A percentile compares a stretch with the other conserved stretches of the same genome.
Evolutionary conservation across 78 protist species (phyloP).

Genomic region (Neovahlkampfia damariscottae): DNA sequence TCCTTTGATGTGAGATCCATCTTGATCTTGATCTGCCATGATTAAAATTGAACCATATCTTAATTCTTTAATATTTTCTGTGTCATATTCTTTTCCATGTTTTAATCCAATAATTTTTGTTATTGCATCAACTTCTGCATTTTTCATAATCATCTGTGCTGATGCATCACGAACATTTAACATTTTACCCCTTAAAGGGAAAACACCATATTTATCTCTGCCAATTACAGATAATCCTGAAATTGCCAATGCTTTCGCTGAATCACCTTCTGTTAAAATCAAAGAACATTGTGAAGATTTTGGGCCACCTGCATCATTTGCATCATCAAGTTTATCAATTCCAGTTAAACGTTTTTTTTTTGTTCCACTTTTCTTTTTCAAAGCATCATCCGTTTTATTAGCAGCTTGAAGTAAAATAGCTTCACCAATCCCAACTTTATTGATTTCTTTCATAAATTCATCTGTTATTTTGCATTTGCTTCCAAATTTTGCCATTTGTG

Average conservation of each 20-base stretch:
- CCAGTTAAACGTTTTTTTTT: constrained; percentile 32
- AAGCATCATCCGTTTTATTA: constrained; percentile 42
- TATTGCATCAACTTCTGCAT: constrained; percentile 73
- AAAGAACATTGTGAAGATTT: constrained; percentile 82
- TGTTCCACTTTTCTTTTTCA: constrained; percentile 12
- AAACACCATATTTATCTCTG: constrained; percentile 93
- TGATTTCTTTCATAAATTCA: constrained; percentile 43
- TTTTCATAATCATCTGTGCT: constrained; percentile 33
- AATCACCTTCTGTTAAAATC: constrained; percentile 96
- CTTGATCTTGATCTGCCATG: constrained; percentile 99
- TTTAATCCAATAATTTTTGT: constrained; percentile 82
- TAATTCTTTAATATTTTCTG: constrained; percentile 24
- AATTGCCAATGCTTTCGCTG: constrained; percentile 82
- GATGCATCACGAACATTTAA: constrained; percentile 93
- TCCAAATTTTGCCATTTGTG: constrained; percentile 60
- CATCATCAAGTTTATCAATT: constrained; percentile 91
- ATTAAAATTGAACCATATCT: constrained; percentile 98
- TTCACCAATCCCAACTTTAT: constrained; percentile 58
- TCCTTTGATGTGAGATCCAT: constrained; percentile 99
- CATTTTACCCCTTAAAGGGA: constrained; percentile 97
- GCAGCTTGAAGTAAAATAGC: constrained; percentile 41
- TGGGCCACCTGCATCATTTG: constrained; percentile 72
- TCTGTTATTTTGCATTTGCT: constrained; percentile 57
- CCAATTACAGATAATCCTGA: constrained; percentile 83
- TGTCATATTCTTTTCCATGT: constrained; percentile 43